These are phyloP conservation scores for Cryphonectria carpinicola DNA, from an alignment of 2,329 filamentous ascomycete genomes.

Conservation along the genomic window DNA sequence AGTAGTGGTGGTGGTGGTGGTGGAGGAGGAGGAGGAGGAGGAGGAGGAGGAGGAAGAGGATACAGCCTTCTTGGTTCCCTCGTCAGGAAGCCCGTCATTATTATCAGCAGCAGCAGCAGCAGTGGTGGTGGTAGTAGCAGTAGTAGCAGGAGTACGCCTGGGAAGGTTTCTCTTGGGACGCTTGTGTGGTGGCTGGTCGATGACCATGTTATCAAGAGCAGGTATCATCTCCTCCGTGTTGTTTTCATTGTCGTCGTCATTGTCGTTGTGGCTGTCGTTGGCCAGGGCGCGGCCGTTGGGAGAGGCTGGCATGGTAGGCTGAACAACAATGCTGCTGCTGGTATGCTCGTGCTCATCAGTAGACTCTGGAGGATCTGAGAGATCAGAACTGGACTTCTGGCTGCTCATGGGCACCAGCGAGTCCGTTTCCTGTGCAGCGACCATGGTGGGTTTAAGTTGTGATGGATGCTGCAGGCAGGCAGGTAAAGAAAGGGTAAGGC, in stretches of 20 bases:
- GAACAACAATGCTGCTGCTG: constrained; percentile 7
- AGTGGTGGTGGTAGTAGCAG: neutral
- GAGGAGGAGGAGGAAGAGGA: no score
- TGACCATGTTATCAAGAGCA: neutral
- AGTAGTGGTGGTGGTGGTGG: no score
- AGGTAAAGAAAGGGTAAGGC: neutral
- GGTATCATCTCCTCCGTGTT: neutral
- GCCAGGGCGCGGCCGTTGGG: neutral
- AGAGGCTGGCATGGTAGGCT: constrained; percentile 3
- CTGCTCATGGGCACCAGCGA: constrained; percentile 17
- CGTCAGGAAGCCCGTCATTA: neutral
- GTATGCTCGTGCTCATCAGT: constrained; percentile 11
- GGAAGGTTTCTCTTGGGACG: neutral
- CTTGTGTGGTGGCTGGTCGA: neutral
- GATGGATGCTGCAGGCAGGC: neutral
- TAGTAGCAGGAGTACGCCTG: neutral
- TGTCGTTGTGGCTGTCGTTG: neutral
- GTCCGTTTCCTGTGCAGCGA: neutral
- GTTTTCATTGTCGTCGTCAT: neutral
- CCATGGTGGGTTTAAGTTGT: constrained; percentile 7
- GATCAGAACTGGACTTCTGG: constrained; percentile 16
- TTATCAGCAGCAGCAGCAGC: neutral
- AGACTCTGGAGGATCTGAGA: constrained; percentile 24
- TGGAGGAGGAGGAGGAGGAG: no score
- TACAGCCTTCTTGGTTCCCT: constrained; percentile 8